Evolutionary conservation across 768 basidiomycete species (phyloP), one percentile per base, ranked within the genome.

Genomic region (Udeniomyces megalosporus): DNA sequence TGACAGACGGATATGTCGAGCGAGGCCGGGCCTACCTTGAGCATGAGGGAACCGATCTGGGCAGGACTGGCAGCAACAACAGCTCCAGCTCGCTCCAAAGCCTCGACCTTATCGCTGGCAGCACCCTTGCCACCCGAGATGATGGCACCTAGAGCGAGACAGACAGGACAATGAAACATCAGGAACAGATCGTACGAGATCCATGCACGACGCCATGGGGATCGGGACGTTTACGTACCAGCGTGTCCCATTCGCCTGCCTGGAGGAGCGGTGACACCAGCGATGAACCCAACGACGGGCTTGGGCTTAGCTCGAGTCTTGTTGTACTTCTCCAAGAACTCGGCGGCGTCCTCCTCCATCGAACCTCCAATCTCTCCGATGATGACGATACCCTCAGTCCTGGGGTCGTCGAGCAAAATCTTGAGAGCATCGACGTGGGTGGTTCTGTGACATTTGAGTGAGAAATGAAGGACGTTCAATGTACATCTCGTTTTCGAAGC

Each of bases 271-370:
- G 95, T 97, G 63, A 88, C 84, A 54, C 95, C 95, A 61, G 95
- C 95, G 70, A 99, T 96, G 76, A 99, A 99, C 44, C 86, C 88
- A 60, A 99, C 89, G 38, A 97, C 90, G 53, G 95, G 95, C 76
- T 99, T 99, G 61, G 88, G 88, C 67, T 83, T 78, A 60, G 75
- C 75, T 58, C 86, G 81, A 29, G 85, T 89, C 76, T 88, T 87
- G 79, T 99, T 99, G 78, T 87, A 85, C 74, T 81, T 79, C 72
- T 87, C 86, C 60, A 99, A 78, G 76, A 93, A 97, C 68, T 91
- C 95, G 5, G 95, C 95, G 7, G 95, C 95, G 67, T 97, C 93
- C 74, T 99, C 95, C 76, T 99, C 95, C 93, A 96, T 95, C 8
- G 88, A 85, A 24, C 95, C 95, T 66, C 95, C 95, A 68, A 99